phyloP scores from a whole-genome alignment of 140 eudicot genomes.

The Anethum foeniculum region DNA sequence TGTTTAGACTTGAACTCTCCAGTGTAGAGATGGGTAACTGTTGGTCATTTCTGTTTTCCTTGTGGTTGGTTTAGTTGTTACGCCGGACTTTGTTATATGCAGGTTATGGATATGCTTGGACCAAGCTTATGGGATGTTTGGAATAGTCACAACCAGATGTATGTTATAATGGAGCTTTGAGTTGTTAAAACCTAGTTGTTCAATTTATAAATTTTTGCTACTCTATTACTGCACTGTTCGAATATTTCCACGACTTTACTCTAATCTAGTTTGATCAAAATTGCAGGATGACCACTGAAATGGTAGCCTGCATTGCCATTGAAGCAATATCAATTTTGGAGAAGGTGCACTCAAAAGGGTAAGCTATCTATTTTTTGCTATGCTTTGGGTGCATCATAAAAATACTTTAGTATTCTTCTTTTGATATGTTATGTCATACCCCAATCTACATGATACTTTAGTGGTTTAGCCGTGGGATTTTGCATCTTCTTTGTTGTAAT shows the following conservation, averaged over 20 bases:
- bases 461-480: not conserved
- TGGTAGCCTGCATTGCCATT: conserved; percentile 78
- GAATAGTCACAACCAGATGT: conserved; percentile 63
- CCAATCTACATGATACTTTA: not conserved
- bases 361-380: not conserved
- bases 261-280: not conserved
- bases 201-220: not conserved
- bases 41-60: not conserved
- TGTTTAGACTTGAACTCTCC: not conserved
- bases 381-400: not conserved
- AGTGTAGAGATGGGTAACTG: not conserved
- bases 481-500: not conserved
- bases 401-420: not conserved
- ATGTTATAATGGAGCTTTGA: conserved; percentile 18
- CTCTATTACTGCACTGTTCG: not conserved
- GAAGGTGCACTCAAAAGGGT: conserved; percentile 74
- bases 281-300: conserved; percentile 61
- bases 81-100: conserved; percentile 4
- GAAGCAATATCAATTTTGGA: conserved; percentile 68
- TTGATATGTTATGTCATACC: not conserved
- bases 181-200: not conserved
- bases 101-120: conserved; percentile 90
- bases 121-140: conserved; percentile 88
- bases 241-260: not conserved
- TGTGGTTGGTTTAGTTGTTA: not conserved